phyloP scores from a whole-genome alignment of 1,284 basidiomycete species.

The Malassezia sp. region DNA sequence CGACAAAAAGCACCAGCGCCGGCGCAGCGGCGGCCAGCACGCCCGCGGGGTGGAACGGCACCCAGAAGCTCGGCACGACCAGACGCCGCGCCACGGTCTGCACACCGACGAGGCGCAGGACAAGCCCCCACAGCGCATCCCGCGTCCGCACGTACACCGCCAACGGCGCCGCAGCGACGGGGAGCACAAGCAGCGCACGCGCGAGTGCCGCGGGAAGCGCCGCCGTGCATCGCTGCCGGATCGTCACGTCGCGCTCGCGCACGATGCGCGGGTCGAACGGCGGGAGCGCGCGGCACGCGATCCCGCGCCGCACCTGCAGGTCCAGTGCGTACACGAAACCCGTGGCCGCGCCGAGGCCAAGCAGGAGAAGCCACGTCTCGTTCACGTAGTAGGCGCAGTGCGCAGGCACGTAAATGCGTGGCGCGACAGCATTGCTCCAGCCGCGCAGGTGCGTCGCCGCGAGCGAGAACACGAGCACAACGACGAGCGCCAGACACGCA shows the following conservation, averaged over 20 bases:
- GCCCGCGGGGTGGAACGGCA: slow-evolving; percentile 14
- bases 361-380: slow-evolving; percentile 23
- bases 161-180: background rate
- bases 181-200: slow-evolving; percentile 1
- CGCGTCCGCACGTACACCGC: slow-evolving; percentile 19
- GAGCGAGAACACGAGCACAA: slow-evolving; percentile 14
- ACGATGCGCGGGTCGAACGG: slow-evolving; percentile 15
- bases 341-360: slow-evolving; percentile 13
- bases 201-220: slow-evolving; percentile 17
- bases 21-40: slow-evolving; percentile 16
- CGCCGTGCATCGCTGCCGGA: slow-evolving; percentile 16
- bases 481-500: slow-evolving; percentile 9
- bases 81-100: slow-evolving; percentile 19
- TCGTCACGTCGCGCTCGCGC: background rate
- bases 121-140: slow-evolving; percentile 21
- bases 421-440: slow-evolving; percentile 5
- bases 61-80: slow-evolving; percentile 31
- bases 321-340: slow-evolving; percentile 17
- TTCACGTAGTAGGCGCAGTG: slow-evolving; percentile 30
- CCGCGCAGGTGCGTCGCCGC: slow-evolving; percentile 4
- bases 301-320: slow-evolving; percentile 13
- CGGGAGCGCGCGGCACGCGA: slow-evolving; percentile 13
- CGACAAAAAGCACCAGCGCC: slow-evolving; percentile 15
- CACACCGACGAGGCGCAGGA: slow-evolving; percentile 23
- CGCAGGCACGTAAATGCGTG: slow-evolving; percentile 23